Conservation (phyloP, 1,139 yeast genomes). For the Geotrichum restrictum region DNA sequence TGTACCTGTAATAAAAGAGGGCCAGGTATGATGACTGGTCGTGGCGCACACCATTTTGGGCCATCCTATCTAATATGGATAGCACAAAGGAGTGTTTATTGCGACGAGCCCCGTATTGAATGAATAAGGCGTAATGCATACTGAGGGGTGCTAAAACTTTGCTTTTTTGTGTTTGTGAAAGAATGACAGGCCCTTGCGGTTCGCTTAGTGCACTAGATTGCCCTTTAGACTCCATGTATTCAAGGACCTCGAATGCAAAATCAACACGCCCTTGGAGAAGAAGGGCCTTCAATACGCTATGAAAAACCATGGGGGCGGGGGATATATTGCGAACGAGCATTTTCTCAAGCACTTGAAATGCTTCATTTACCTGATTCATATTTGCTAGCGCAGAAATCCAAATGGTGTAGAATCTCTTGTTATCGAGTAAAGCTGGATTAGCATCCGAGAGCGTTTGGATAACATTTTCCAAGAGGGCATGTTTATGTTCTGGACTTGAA, state of each 20-base stretch:
- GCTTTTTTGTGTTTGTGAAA: constrained; percentile 1
- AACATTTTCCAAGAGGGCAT: constrained; percentile 2
- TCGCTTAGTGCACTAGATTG: background rate
- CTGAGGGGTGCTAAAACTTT: constrained; percentile 24
- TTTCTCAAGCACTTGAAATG: constrained; percentile 29
- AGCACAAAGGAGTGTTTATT: constrained; percentile 24
- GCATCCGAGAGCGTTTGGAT: constrained; percentile 13
- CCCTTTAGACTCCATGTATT: constrained; percentile 24
- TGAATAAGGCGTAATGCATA: constrained; percentile 28
- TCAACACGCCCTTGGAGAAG: constrained; percentile 24
- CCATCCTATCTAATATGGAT: constrained; percentile 26
- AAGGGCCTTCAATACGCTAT: constrained; percentile 28
- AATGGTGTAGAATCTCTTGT: constrained; percentile 28
- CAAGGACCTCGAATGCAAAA: constrained; percentile 26
- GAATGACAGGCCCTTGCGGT: background rate
- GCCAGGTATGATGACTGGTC: constrained; percentile 26
- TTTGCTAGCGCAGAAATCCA: constrained; percentile 34
- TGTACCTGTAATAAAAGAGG: constrained; percentile 26
- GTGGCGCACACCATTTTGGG: constrained; percentile 20
- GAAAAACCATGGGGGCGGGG: constrained; percentile 25
- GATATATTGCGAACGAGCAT: constrained; percentile 28
- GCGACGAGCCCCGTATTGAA: constrained; percentile 30
- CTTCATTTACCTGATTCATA: constrained; percentile 27
- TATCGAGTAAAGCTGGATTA: constrained; percentile 29
- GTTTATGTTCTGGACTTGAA: background rate